Conservation (phyloP, 2,329 filamentous ascomycete species). For the Reticulascus tulasneorum region DNA sequence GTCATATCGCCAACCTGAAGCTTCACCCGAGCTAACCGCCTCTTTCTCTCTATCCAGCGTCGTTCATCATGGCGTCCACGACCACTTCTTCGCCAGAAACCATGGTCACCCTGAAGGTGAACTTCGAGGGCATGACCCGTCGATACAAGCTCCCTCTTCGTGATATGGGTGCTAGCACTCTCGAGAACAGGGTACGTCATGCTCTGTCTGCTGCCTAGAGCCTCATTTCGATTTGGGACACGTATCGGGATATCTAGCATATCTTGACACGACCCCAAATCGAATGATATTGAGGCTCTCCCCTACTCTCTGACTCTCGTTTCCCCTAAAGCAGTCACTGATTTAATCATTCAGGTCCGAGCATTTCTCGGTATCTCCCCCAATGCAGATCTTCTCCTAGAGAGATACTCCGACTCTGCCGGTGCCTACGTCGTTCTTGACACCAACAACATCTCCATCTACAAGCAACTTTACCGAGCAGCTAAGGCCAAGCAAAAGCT, state of each 20-base stretch:
- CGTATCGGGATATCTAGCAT: too few relatives aligned
- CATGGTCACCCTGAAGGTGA: constrained; percentile 74
- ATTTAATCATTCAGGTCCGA: constrained; percentile 55
- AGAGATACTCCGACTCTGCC: constrained; percentile 94
- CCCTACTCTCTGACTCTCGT: neutral
- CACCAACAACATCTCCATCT: constrained; percentile 72
- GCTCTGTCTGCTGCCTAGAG: constrained; percentile 1
- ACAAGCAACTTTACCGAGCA: constrained; percentile 94
- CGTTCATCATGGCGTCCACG: constrained; percentile 7
- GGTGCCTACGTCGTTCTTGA: constrained; percentile 77
- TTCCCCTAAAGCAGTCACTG: neutral
- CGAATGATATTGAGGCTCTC: too few relatives aligned
- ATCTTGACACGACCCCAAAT: too few relatives aligned
- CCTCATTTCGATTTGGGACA: neutral
- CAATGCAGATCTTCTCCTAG: constrained; percentile 64
- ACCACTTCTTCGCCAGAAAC: constrained; percentile 13
- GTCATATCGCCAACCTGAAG: neutral
- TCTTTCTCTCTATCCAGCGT: neutral
- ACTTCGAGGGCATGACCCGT: constrained; percentile 68
- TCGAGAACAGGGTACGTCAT: constrained; percentile 78
- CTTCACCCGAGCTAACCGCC: too few relatives aligned
- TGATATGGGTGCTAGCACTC: constrained; percentile 69
- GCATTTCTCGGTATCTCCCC: constrained; percentile 60
- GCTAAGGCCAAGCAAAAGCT: constrained; percentile 98
- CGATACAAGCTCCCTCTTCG: constrained; percentile 87